These are phyloP conservation scores for Phytophthora pini DNA, from an alignment of 352 stramenopile species.

Conservation along the genomic window DNA sequence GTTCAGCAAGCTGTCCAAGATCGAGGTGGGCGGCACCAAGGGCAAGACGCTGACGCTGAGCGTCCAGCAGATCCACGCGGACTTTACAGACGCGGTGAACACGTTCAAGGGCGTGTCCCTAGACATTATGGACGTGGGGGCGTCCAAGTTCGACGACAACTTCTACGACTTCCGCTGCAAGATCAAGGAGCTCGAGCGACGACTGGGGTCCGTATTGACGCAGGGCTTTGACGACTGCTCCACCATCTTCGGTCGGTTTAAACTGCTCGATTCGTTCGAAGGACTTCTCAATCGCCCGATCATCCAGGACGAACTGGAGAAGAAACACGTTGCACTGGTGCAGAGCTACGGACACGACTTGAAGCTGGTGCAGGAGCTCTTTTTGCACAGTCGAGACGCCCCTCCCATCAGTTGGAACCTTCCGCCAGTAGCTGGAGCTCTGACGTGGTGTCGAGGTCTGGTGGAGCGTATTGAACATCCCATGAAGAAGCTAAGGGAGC, in stretches of 20 bases:
- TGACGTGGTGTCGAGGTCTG: conserved; percentile 96
- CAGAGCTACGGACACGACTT: conserved; percentile 97
- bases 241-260: conserved; percentile 98
- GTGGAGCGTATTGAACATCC: conserved; percentile 97
- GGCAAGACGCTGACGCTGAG: conserved; percentile 94
- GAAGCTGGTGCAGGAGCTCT: conserved; percentile 97
- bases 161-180: conserved; percentile 98
- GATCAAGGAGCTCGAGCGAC: conserved; percentile 98
- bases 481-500: conserved; percentile 96
- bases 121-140: conserved; percentile 98
- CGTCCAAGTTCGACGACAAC: conserved; percentile 97
- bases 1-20: conserved; percentile 98
- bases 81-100: conserved; percentile 95
- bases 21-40: conserved; percentile 98
- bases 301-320: conserved; percentile 97
- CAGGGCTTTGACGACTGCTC: conserved; percentile 98
- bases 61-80: conserved; percentile 95
- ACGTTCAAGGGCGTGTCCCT: conserved; percentile 96
- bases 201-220: conserved; percentile 96
- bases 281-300: conserved; percentile 94
- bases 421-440: conserved; percentile 93
- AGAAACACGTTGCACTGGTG: conserved; percentile 97
- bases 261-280: conserved; percentile 98
- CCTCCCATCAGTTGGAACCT: conserved; percentile 96
- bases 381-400: conserved; percentile 93